Evolutionary conservation across 2,329 filamentous ascomycete species (phyloP).

Genomic region (Venturiaceae sp.): DNA sequence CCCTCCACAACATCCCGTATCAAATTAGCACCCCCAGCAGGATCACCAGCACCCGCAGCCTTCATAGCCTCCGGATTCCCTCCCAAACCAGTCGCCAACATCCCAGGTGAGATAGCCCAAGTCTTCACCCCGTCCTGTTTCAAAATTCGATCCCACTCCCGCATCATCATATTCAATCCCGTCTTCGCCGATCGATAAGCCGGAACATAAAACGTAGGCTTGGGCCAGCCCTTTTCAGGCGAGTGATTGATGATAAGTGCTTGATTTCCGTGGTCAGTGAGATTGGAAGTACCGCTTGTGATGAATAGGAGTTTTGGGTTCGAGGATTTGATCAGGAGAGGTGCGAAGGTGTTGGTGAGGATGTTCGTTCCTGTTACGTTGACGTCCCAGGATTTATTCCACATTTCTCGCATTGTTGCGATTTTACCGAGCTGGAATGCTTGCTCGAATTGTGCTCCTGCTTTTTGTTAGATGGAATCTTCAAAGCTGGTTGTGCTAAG

Average conservation of each 20-base stretch:
- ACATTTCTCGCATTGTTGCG: slow-evolving; percentile 23
- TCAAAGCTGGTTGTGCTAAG: not conserved
- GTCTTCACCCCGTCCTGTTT: slow-evolving; percentile 38
- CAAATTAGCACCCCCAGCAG: slow-evolving; percentile 24
- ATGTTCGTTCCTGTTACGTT: slow-evolving; percentile 30
- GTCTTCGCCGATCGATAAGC: slow-evolving; percentile 34
- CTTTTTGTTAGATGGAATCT: not conserved
- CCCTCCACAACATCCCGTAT: slow-evolving; percentile 30
- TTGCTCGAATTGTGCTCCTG: slow-evolving; percentile 35
- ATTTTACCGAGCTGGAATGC: slow-evolving; percentile 18
- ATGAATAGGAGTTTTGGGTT: slow-evolving; percentile 31
- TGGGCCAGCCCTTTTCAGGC: slow-evolving; percentile 38
- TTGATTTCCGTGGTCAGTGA: slow-evolving; percentile 16
- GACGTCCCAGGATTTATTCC: slow-evolving; percentile 24
- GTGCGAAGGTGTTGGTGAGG: slow-evolving; percentile 24
- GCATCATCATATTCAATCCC: slow-evolving; percentile 40
- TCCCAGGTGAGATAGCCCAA: slow-evolving; percentile 35
- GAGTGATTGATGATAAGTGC: slow-evolving; percentile 16
- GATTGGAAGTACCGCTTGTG: slow-evolving; percentile 24
- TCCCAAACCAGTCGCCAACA: slow-evolving; percentile 34
- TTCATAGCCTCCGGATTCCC: slow-evolving; percentile 18
- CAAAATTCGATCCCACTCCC: slow-evolving; percentile 34
- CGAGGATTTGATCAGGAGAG: slow-evolving; percentile 24
- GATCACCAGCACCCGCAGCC: slow-evolving; percentile 26
- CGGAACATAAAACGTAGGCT: slow-evolving; percentile 17